A percentile compares a stretch with the other conserved stretches of the same genome.
These are phyloP conservation scores for Claviceps capensis DNA, from an alignment of 2,329 filamentous ascomycete genomes.

Conservation along the genomic window DNA sequence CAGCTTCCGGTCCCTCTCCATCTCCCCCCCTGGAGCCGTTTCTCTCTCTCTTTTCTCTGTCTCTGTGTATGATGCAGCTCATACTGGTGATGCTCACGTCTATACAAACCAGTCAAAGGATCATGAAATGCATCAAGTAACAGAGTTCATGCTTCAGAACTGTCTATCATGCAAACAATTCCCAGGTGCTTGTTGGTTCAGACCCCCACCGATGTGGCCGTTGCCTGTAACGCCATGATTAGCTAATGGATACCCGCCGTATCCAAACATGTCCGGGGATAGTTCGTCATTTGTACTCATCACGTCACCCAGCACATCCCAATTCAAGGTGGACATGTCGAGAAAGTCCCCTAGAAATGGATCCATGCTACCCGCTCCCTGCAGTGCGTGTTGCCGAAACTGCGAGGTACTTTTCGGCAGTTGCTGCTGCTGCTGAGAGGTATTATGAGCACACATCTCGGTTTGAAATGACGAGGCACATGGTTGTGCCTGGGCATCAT, in stretches of 20 bases:
- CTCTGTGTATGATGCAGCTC: neutral
- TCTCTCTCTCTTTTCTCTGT: neutral
- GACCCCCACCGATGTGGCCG: constrained; percentile 1
- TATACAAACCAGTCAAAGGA: neutral
- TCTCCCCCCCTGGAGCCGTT: neutral
- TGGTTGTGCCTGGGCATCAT: neutral
- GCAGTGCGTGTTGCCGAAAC: constrained; percentile 4
- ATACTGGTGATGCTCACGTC: neutral
- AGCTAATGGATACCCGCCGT: constrained; percentile 14
- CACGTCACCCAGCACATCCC: constrained; percentile 30
- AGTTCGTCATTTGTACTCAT: constrained; percentile 15
- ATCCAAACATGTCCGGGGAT: constrained; percentile 18
- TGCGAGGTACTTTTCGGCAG: neutral
- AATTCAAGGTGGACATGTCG: constrained; percentile 29
- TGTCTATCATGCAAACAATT: neutral
- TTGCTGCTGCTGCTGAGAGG: constrained; percentile 1
- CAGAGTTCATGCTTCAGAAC: neutral
- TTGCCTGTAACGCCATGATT: constrained; percentile 5
- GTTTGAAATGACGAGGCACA: neutral
- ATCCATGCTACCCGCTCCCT: constrained; percentile 22
- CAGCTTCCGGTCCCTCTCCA: neutral
- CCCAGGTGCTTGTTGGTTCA: constrained; percentile 3
- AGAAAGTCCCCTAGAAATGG: constrained; percentile 30
- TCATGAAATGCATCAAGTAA: neutral
- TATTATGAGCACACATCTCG: constrained; percentile 1